Base-by-base conservation (phyloP, 2,329 filamentous ascomycete genomes). In the Trichoderma citrinoviride region DNA sequence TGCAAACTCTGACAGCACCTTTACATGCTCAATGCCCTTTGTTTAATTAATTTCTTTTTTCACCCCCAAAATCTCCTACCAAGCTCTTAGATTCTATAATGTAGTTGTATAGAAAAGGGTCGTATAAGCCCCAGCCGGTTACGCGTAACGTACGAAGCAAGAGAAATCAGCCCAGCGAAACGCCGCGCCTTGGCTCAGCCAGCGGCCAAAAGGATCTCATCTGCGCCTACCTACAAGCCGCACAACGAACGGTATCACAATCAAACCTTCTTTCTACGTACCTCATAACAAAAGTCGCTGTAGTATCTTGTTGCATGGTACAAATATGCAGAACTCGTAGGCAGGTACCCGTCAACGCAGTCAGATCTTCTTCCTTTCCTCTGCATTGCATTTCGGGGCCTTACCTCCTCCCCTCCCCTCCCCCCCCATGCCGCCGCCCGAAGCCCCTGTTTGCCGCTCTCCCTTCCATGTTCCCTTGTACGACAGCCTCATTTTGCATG, bases 161-260 rank as follows among this genome's bases (percentile, higher is more conserved):
- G 21, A 21, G 10, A 23, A 52, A 23, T 61, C 57, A 61, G 57
- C 57, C 57, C 57, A 61, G 19, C 37, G 33, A 50, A 41, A 52
- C 46, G 56, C 56, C 56, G 14, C 33, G 41, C 56, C n/a, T n/a
- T 21, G 40, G 44, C 44, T 49, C 56, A 50, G 33, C 27, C 33
- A 61, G 29, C n/a, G n/a, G n/a, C n/a, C 33, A 14, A 49, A 37
- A 61, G 46, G 57, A 61, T 61, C 57, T 37, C 53, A 56, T 43
- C 33, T 43, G 37, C 53, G 33, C 33, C 37, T 25, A 50, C 29
- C 1, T 1, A 37, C 46, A n/a, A 61, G 57, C 57, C 57, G 41
- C 57, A 23, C 25, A 56, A 29, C 53, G 17, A n/a, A 15, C 33
- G 14, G 37, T 40, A 27, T 53, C 10, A 5, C n/a, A 15, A 33